Percentiles rank a stretch among this genome's conserved stretches.
phyloP scores from a whole-genome alignment of 805 yeast species.

The Cephaloascus albidus region DNA sequence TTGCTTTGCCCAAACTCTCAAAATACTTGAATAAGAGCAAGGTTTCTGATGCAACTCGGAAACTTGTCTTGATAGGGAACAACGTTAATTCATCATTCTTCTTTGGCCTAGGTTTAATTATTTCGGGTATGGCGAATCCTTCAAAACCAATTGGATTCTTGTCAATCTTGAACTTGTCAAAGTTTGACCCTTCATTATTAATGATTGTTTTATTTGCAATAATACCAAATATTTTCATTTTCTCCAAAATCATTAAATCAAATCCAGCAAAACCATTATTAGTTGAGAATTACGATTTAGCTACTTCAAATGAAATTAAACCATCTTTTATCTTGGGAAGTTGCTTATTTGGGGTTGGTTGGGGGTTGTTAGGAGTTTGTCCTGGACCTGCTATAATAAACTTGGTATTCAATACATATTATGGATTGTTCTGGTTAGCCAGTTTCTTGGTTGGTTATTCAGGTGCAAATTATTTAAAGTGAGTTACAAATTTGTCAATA shows the following conservation, averaged over 20 bases:
- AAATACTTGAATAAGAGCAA: neutral
- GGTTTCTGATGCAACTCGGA: neutral
- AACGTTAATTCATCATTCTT: slow-evolving; percentile 8
- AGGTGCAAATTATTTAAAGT: slow-evolving; percentile 1
- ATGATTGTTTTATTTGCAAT: slow-evolving; percentile 34
- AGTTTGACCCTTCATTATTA: slow-evolving; percentile 37
- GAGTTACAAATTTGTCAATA: no score
- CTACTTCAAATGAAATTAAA: slow-evolving; percentile 13
- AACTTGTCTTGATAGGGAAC: neutral
- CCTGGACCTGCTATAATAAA: slow-evolving; percentile 37
- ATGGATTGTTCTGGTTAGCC: slow-evolving; percentile 15
- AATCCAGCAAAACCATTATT: slow-evolving; percentile 8
- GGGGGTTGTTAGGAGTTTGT: slow-evolving; percentile 44
- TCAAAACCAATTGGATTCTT: slow-evolving; percentile 37
- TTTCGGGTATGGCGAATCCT: slow-evolving; percentile 38
- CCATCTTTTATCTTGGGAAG: slow-evolving; percentile 28
- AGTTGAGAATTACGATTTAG: slow-evolving; percentile 11
- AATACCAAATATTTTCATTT: slow-evolving; percentile 31
- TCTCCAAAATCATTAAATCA: slow-evolving; percentile 12
- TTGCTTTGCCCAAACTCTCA: neutral
- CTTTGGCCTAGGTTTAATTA: slow-evolving; percentile 36
- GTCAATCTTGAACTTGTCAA: slow-evolving; percentile 18
- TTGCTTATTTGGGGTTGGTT: slow-evolving; percentile 38
- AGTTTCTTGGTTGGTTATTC: slow-evolving; percentile 16
- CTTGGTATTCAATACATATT: slow-evolving; percentile 9